These are phyloP conservation scores for Sextonia rubra DNA, from an alignment of 164 flowering plant genomes.

Conservation along the genomic window DNA sequence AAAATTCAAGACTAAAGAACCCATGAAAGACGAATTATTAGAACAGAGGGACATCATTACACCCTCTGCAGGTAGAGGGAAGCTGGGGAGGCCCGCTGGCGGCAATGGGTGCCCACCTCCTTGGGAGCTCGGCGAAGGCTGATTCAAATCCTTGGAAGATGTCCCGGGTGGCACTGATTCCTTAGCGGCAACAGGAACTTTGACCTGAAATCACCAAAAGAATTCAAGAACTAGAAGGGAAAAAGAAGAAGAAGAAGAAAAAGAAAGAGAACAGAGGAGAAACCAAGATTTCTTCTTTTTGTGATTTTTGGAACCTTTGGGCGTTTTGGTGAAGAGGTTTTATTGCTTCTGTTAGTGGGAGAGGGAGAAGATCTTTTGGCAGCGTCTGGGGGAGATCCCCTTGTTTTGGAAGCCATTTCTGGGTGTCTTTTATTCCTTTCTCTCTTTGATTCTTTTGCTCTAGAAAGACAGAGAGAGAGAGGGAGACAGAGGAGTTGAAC, in stretches of 20 bases:
- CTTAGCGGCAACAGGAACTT: constrained; percentile 38
- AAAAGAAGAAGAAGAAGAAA: constrained; percentile 5
- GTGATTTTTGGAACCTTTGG: constrained; percentile 44
- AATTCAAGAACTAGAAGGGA: neutral
- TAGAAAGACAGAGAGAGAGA: neutral
- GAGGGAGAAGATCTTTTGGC: constrained; percentile 56
- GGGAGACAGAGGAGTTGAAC: neutral
- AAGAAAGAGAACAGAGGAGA: neutral
- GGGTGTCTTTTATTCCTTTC: neutral
- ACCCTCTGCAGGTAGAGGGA: constrained; percentile 48
- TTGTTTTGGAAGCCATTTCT: constrained; percentile 83
- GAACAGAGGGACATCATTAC: neutral
- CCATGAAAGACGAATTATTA: neutral
- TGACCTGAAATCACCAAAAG: constrained; percentile 31
- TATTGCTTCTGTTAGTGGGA: constrained; percentile 36
- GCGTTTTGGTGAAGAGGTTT: constrained; percentile 75
- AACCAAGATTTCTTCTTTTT: neutral
- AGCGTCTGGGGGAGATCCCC: constrained; percentile 61
- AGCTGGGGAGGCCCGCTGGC: constrained; percentile 21
- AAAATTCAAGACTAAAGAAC: constrained; percentile 3
- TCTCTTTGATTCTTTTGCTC: neutral
- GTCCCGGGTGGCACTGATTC: constrained; percentile 40
- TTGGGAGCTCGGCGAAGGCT: neutral
- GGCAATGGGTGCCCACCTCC: constrained; percentile 14
- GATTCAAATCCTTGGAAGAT: constrained; percentile 39